Conservation (phyloP, 331 rosid species). For the Phaseolus coccineus region DNA sequence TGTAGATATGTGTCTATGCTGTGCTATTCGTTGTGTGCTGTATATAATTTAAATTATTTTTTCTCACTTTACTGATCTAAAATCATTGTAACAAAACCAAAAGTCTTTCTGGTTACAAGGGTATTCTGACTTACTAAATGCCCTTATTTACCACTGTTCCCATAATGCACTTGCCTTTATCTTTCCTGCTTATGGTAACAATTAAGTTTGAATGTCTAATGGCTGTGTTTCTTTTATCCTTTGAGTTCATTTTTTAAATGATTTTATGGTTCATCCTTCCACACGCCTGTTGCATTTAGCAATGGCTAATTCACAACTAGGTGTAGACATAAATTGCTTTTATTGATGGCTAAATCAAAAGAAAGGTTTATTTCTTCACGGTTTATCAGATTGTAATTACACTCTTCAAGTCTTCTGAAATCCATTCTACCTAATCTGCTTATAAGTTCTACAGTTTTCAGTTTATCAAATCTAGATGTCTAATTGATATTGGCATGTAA, state of each 20-base stretch:
- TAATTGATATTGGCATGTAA: constrained; percentile 27
- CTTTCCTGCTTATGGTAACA: constrained; percentile 3
- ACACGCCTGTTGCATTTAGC: constrained; percentile 32
- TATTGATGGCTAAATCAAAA: constrained; percentile 23
- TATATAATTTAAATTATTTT: too few species aligned
- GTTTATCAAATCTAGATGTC: constrained; percentile 25
- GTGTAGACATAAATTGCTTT: neutral
- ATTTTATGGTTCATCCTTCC: constrained; percentile 27
- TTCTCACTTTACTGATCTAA: too few species aligned
- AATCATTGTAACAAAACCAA: constrained; percentile 3
- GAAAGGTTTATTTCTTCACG: constrained; percentile 10
- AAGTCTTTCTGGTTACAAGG: neutral
- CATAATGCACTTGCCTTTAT: constrained; percentile 12
- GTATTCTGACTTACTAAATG: constrained; percentile 13
- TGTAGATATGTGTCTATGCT: constrained; percentile 5
- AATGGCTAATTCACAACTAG: constrained; percentile 2
- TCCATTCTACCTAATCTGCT: constrained; percentile 28
- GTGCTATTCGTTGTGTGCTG: neutral
- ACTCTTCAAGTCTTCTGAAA: constrained; percentile 17
- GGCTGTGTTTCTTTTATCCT: constrained; percentile 10
- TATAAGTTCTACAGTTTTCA: constrained; percentile 16
- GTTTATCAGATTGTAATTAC: constrained; percentile 30
- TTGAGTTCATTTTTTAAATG: neutral
- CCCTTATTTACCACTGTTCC: neutral
- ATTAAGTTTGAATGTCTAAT: constrained; percentile 10